These are phyloP conservation scores for Brassica hybrid DNA, from an alignment of 441 rosid species.

Conservation along the genomic window DNA sequence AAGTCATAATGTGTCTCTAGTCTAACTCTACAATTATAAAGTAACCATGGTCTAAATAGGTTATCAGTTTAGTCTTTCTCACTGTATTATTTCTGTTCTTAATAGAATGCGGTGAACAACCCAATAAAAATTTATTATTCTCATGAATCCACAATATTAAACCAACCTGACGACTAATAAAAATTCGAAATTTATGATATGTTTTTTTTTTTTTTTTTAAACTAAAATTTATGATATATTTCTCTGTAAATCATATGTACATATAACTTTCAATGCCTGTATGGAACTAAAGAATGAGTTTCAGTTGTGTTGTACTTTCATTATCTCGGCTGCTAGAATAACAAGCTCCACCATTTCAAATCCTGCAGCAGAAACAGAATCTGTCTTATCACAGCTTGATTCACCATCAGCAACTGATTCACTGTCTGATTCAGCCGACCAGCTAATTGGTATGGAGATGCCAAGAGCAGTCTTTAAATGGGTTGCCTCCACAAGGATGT, in stretches of 20 bases:
- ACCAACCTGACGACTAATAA: conserved; percentile 23
- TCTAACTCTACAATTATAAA: too few relatives aligned
- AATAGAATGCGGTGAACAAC: neutral
- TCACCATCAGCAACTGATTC: conserved; percentile 50
- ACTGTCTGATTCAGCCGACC: conserved; percentile 80
- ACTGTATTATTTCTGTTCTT: neutral
- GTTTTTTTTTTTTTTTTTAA: too few relatives aligned
- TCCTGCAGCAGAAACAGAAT: conserved; percentile 86
- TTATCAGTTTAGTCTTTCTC: neutral
- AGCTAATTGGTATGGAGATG: conserved; percentile 86
- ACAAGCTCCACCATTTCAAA: conserved; percentile 98
- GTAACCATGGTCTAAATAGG: neutral
- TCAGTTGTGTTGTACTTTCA: conserved; percentile 49
- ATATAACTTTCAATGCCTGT: conserved; percentile 6
- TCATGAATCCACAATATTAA: neutral
- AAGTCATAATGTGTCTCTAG: too few relatives aligned
- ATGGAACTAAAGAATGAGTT: conserved; percentile 14
- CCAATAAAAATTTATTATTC: neutral
- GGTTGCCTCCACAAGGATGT: conserved; percentile 73
- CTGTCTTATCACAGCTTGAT: conserved; percentile 58
- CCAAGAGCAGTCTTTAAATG: conserved; percentile 92
- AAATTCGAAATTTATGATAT: neutral
- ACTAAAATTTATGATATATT: neutral
- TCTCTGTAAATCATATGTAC: conserved; percentile 19
- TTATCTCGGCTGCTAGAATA: conserved; percentile 70